Conservation (phyloP, 2,329 filamentous ascomycete species). For the Monilinia vaccinii-corymbosi region DNA sequence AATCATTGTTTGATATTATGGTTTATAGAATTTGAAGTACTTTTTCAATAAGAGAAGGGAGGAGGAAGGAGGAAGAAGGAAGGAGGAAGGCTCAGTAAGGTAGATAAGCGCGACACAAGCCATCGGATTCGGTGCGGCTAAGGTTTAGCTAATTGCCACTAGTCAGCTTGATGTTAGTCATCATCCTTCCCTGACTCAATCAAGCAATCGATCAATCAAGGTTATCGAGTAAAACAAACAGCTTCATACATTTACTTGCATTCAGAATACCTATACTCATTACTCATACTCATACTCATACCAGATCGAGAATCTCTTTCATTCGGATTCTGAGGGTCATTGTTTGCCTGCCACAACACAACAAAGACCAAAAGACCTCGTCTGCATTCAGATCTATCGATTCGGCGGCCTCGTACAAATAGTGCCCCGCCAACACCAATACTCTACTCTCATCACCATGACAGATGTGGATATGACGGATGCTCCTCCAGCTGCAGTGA, state of each 20-base stretch:
- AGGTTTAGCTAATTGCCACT: background rate
- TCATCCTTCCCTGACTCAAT: too few relatives aligned
- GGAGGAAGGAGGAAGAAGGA: background rate
- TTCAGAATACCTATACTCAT: background rate
- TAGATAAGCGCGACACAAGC: background rate
- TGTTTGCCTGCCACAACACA: background rate
- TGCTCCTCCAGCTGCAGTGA: conserved; percentile 51
- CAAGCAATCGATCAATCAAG: background rate
- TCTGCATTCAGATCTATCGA: background rate
- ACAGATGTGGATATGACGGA: conserved; percentile 97
- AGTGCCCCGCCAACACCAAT: conserved; percentile 17
- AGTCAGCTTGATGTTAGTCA: too few relatives aligned
- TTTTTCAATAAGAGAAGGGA: conserved; percentile 5
- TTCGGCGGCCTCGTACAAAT: background rate
- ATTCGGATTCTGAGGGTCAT: background rate
- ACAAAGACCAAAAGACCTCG: background rate
- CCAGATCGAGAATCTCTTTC: background rate
- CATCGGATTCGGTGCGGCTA: background rate
- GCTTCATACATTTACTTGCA: background rate
- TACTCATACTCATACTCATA: background rate
- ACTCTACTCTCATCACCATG: conserved; percentile 45
- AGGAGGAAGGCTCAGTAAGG: background rate
- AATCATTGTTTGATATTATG: conserved; percentile 24
- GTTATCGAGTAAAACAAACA: background rate
- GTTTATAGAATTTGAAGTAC: conserved; percentile 9